These are phyloP conservation scores for Auriscalpium orientale DNA, from an alignment of 768 basidiomycete species.

Conservation along the genomic window DNA sequence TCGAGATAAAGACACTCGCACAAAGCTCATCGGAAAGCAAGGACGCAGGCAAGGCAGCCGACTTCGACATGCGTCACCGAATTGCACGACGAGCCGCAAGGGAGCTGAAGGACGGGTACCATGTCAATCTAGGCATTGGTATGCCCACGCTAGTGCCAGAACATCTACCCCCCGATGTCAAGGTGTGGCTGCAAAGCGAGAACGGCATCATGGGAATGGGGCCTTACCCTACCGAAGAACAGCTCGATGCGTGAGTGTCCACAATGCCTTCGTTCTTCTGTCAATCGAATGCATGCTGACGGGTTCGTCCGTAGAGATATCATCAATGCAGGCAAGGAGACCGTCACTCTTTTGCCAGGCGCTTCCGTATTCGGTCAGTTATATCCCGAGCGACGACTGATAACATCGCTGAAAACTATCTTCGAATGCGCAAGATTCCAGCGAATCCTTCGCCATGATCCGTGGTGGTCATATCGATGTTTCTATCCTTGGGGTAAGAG, in stretches of 20 bases:
- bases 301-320: conserved; percentile 52
- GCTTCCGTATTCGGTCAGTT: conserved; percentile 80
- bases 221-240: conserved; percentile 76
- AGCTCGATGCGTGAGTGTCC: conserved; percentile 60
- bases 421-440: conserved; percentile 49
- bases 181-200: conserved; percentile 88
- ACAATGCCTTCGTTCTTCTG: conserved; percentile 23
- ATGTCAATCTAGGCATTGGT: conserved; percentile 86
- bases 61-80: conserved; percentile 51
- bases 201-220: conserved; percentile 88
- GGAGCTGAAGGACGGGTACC: conserved; percentile 82
- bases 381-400: not conserved
- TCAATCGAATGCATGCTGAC: not conserved
- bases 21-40: conserved; percentile 32
- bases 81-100: conserved; percentile 85
- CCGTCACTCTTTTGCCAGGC: conserved; percentile 86
- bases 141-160: conserved; percentile 89
- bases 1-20: conserved; percentile 70
- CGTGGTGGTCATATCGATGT: conserved; percentile 94
- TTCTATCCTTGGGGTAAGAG: conserved; percentile 81
- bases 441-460: conserved; percentile 96
- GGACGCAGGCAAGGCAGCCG: conserved; percentile 39
- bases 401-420: not conserved
- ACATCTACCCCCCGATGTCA: conserved; percentile 61
- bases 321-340: conserved; percentile 94